Evolutionary conservation across 192 early-diverging fungal species (phyloP).

Genomic region (Pilobolus umbonatus): DNA sequence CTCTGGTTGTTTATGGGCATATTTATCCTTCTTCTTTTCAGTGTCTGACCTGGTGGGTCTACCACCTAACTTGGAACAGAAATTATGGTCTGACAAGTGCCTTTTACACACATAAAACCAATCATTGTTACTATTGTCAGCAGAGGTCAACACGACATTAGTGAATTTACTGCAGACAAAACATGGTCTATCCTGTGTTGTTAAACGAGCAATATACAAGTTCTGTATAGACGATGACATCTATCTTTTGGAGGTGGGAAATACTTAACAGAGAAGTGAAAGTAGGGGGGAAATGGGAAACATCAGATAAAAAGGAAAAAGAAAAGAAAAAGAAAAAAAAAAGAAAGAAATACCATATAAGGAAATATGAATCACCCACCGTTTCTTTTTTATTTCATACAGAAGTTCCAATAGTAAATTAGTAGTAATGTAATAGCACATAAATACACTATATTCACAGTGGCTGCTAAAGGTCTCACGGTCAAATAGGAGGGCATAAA

Average conservation of each 20-base stretch:
- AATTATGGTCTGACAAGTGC: constrained; percentile 42
- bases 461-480: no score
- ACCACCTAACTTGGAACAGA: constrained; percentile 38
- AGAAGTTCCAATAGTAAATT: no score
- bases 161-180: constrained; percentile 52
- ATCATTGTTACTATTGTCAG: constrained; percentile 44
- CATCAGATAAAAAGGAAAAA: neutral
- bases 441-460: no score
- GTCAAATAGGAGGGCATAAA: no score
- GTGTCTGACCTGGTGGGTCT: constrained; percentile 26
- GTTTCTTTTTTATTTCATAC: no score
- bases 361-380: no score
- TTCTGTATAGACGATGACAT: no score
- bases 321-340: neutral
- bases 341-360: no score
- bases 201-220: constrained; percentile 29
- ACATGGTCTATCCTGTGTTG: constrained; percentile 38
- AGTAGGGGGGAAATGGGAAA: neutral
- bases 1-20: constrained; percentile 17
- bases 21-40: constrained; percentile 30
- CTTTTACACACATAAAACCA: constrained; percentile 48
- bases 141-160: constrained; percentile 40
- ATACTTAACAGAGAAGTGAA: no score
- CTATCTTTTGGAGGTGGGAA: no score
- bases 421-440: no score